Percentiles rank a stretch among this genome's conserved stretches.
Evolutionary conservation across 768 basidiomycete species (phyloP).

Genomic region (Daedaleopsis sinensis): DNA sequence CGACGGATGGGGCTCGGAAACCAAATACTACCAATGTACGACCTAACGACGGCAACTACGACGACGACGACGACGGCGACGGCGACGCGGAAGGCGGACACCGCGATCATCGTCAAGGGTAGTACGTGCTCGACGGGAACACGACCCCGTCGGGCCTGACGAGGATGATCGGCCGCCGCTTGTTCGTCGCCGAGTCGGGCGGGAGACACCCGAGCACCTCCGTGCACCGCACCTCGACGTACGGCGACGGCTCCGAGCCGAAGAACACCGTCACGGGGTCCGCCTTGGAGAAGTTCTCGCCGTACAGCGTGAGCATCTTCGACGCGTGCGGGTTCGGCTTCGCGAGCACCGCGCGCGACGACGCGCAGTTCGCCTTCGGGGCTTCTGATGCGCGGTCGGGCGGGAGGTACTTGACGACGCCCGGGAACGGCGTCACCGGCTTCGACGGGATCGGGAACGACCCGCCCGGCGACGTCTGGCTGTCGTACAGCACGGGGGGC

Average conservation of each 20-base stretch:
- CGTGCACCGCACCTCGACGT: conserved; percentile 84
- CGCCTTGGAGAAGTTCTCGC: conserved; percentile 85
- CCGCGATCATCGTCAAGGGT: conserved; percentile 56
- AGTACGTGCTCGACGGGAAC: conserved; percentile 81
- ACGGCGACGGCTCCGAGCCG: conserved; percentile 84
- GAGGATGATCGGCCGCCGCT: conserved; percentile 80
- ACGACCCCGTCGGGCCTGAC: conserved; percentile 86
- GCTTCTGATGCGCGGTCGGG: conserved; percentile 86
- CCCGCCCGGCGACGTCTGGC: conserved; percentile 63
- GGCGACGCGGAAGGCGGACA: conserved; percentile 2
- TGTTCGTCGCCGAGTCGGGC: conserved; percentile 64
- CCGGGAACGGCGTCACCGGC: conserved; percentile 84
- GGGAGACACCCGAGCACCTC: conserved; percentile 85
- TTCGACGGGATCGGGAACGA: conserved; percentile 82
- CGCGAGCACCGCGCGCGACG: conserved; percentile 66
- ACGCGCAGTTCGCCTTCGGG: conserved; percentile 70
- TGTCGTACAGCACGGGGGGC: conserved; percentile 82
- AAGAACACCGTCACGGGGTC: conserved; percentile 87
- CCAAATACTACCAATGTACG: not conserved
- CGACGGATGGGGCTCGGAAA: not conserved
- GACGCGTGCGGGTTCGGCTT: conserved; percentile 79
- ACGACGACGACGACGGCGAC: not conserved
- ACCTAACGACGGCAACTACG: not conserved
- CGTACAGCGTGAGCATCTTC: conserved; percentile 85
- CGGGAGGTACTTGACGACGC: conserved; percentile 88